phyloP scores from a whole-genome alignment of 768 basidiomycete genomes.

The Chiua virens region DNA sequence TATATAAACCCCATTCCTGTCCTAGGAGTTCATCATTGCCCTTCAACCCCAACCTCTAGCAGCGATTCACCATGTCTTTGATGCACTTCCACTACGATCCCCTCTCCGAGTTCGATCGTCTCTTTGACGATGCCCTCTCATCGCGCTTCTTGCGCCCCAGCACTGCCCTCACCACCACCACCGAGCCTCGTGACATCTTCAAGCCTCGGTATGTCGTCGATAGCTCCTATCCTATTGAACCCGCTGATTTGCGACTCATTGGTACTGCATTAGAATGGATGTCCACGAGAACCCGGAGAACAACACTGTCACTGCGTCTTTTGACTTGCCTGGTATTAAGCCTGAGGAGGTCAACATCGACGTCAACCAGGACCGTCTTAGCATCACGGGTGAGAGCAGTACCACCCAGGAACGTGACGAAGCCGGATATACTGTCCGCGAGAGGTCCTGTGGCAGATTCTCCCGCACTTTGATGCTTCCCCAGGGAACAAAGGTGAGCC shows the following conservation, averaged over 20 bases:
- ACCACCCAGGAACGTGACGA: slow-evolving; percentile 34
- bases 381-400: slow-evolving; percentile 49
- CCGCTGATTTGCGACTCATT: too few relatives aligned
- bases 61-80: slow-evolving; percentile 22
- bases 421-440: slow-evolving; percentile 37
- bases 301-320: slow-evolving; percentile 52
- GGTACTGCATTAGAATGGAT: slow-evolving; percentile 45
- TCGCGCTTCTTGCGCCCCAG: slow-evolving; percentile 25
- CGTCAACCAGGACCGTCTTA: slow-evolving; percentile 48
- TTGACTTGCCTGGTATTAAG: slow-evolving; percentile 57
- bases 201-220: slow-evolving; percentile 33
- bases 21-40: too few relatives aligned
- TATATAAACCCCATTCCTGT: too few relatives aligned
- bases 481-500: slow-evolving; percentile 45
- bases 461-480: slow-evolving; percentile 49
- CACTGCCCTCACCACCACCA: neutral
- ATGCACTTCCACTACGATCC: slow-evolving; percentile 37
- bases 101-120: slow-evolving; percentile 42
- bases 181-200: slow-evolving; percentile 15
- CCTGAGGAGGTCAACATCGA: slow-evolving; percentile 54
- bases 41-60: neutral
- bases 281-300: slow-evolving; percentile 48
- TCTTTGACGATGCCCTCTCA: slow-evolving; percentile 40
- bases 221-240: neutral
- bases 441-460: slow-evolving; percentile 50